Evolutionary conservation across 1,284 basidiomycete genomes (phyloP).

Genomic region (Microbotryum silenes-acaulis): DNA sequence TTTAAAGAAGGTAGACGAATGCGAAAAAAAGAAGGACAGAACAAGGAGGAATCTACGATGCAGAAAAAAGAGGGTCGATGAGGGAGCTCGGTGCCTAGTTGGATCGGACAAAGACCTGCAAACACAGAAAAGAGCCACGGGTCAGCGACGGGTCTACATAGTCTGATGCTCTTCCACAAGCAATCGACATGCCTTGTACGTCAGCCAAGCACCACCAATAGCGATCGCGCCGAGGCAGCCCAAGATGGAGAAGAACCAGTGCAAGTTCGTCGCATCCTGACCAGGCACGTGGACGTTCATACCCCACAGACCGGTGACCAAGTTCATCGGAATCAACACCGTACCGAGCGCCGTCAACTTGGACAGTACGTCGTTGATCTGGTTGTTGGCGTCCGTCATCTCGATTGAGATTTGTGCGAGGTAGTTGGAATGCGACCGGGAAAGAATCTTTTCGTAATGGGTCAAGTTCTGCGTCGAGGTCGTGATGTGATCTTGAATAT

Average conservation of each 20-base stretch:
- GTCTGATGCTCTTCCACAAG: not conserved
- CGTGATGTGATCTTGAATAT: conserved; percentile 80
- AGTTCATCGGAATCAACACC: conserved; percentile 84
- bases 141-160: not conserved
- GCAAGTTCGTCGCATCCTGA: conserved; percentile 48
- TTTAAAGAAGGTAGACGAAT: no score
- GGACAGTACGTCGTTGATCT: conserved; percentile 98
- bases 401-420: conserved; percentile 96
- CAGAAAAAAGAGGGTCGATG: no score
- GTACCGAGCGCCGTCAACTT: conserved; percentile 98
- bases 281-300: conserved; percentile 93
- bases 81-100: not conserved
- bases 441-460: conserved; percentile 98
- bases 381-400: conserved; percentile 99
- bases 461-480: conserved; percentile 99
- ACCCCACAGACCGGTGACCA: conserved; percentile 76
- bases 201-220: conserved; percentile 32
- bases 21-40: no score
- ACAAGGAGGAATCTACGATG: not conserved
- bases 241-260: conserved; percentile 66
- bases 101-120: conserved; percentile 10
- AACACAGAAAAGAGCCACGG: not conserved
- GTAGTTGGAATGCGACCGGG: conserved; percentile 98
- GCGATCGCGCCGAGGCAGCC: conserved; percentile 32
- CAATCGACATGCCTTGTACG: conserved; percentile 18